A percentile compares a stretch with the other conserved stretches of the same genome.
These are phyloP conservation scores for Setomelanomma holmii DNA, from an alignment of 2,329 filamentous ascomycete genomes.

Conservation along the genomic window DNA sequence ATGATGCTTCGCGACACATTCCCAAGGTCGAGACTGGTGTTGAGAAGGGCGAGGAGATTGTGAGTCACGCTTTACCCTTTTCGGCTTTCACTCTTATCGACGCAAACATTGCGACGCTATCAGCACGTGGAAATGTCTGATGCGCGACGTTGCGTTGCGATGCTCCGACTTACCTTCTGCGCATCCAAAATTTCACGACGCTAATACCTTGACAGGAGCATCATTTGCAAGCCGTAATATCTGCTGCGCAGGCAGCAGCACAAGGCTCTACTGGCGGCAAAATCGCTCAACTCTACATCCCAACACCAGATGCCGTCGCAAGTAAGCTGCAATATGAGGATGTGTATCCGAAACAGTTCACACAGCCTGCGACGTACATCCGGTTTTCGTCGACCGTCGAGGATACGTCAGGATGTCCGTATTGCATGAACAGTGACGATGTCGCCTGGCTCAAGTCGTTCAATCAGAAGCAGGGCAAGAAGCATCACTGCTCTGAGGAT, in stretches of 20 bases:
- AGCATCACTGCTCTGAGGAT: conserved; percentile 79
- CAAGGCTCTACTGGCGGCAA: conserved; percentile 60
- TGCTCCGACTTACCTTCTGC: conserved; percentile 18
- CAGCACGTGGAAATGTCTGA: neutral
- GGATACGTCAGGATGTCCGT: conserved; percentile 86
- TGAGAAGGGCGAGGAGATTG: conserved; percentile 96
- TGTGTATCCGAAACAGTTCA: conserved; percentile 80
- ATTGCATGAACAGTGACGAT: conserved; percentile 95
- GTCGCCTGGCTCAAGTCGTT: conserved; percentile 82
- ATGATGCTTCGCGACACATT: conserved; percentile 80
- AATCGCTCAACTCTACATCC: conserved; percentile 70
- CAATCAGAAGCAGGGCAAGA: conserved; percentile 75
- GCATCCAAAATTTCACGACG: conserved; percentile 4
- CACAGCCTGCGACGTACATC: conserved; percentile 90
- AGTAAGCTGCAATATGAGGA: conserved; percentile 82
- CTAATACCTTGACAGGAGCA: conserved; percentile 72
- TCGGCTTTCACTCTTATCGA: conserved; percentile 23
- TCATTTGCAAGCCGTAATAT: conserved; percentile 88
- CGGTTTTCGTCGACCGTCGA: conserved; percentile 98
- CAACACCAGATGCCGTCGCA: conserved; percentile 69
- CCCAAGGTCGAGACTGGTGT: conserved; percentile 93
- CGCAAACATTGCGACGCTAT: conserved; percentile 1
- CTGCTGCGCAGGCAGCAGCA: conserved; percentile 65
- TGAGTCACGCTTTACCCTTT: conserved; percentile 64
- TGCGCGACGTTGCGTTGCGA: conserved; percentile 1